Percentiles rank a stretch among this genome's conserved stretches.
phyloP scores from a whole-genome alignment of 2,329 filamentous ascomycete species.

The Setomelanomma holmii region DNA sequence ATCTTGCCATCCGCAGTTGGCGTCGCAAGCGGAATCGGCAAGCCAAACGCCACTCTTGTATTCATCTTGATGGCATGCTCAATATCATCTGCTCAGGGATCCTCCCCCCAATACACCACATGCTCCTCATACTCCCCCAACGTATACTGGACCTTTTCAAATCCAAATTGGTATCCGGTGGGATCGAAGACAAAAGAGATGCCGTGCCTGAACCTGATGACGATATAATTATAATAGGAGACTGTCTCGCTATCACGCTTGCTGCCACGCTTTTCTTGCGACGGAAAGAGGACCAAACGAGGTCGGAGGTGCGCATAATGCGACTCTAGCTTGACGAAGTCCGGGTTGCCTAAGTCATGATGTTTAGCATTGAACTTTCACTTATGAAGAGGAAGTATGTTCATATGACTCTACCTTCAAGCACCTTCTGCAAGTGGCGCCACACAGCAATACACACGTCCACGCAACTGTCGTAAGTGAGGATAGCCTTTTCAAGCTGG shows the following conservation, averaged over 20 bases:
- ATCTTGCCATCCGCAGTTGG: no score
- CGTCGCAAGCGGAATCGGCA: no score
- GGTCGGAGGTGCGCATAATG: neutral
- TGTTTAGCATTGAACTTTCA: no score
- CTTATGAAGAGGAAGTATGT: no score
- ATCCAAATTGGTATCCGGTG: constrained; percentile 7
- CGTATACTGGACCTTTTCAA: neutral
- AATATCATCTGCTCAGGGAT: no score
- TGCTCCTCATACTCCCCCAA: neutral
- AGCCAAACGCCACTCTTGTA: no score
- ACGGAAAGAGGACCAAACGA: neutral
- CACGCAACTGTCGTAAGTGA: neutral
- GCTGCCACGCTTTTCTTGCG: neutral
- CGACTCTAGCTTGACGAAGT: neutral
- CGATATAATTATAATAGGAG: neutral
- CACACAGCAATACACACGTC: neutral
- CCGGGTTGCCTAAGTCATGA: neutral
- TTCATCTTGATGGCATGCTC: no score
- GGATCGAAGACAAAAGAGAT: constrained; percentile 4
- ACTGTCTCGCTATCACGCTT: neutral
- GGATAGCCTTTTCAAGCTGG: neutral
- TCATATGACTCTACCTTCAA: neutral
- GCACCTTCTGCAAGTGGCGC: neutral
- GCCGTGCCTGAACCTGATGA: neutral
- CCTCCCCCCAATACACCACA: no score